phyloP scores from a whole-genome alignment of 2,329 filamentous ascomycete genomes.

The Aspergillus amoenus region DNA sequence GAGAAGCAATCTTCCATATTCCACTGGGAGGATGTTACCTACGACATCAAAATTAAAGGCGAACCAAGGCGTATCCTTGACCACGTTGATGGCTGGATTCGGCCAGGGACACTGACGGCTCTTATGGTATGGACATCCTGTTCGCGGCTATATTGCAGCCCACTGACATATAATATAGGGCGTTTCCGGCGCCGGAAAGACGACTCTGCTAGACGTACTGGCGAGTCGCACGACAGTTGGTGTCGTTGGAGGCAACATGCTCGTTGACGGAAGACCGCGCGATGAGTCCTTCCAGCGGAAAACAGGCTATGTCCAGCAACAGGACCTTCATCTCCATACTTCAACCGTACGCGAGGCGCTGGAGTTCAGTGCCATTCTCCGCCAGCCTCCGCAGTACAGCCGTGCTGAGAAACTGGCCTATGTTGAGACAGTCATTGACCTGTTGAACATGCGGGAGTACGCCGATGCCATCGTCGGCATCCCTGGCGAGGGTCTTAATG shows the following conservation, averaged over 20 bases:
- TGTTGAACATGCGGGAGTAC: conserved; percentile 84
- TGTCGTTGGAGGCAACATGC: conserved; percentile 81
- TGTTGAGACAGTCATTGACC: conserved; percentile 81
- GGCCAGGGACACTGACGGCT: conserved; percentile 83
- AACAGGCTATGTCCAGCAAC: conserved; percentile 68
- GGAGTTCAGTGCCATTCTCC: conserved; percentile 78
- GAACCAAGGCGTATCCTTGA: conserved; percentile 74
- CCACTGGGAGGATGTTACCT: conserved; percentile 7
- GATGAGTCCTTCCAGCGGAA: conserved; percentile 49
- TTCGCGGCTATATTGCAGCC: background rate
- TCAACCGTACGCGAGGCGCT: conserved; percentile 85
- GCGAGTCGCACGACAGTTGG: conserved; percentile 83
- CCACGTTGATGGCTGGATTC: conserved; percentile 86
- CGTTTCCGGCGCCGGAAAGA: conserved; percentile 86
- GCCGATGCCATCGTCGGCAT: conserved; percentile 86
- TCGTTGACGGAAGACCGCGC: conserved; percentile 69
- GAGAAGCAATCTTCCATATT: conserved; percentile 3
- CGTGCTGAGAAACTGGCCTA: conserved; percentile 76
- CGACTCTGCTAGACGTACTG: conserved; percentile 80
- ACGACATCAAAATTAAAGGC: conserved; percentile 52
- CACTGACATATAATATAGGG: conserved; percentile 41
- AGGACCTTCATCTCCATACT: conserved; percentile 81
- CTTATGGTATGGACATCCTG: conserved; percentile 59
- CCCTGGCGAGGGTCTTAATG: conserved; percentile 70
- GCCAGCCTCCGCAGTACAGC: conserved; percentile 73